Base-by-base conservation (phyloP, 2,329 filamentous ascomycete genomes). In the Fusarium hostae region DNA sequence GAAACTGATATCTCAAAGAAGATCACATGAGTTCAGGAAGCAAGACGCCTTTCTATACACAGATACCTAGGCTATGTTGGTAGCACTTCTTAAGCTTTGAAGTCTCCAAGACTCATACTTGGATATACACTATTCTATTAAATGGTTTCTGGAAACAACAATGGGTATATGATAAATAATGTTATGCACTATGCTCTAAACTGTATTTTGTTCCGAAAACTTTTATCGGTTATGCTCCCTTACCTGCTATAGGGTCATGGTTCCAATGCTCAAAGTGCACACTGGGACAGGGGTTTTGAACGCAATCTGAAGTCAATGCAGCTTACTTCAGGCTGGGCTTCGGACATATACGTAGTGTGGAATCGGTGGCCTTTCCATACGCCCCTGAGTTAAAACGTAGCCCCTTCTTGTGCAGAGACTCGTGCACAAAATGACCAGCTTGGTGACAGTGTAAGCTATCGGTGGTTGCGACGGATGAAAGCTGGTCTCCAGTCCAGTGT, bases 161-260 rank as follows among this genome's bases (percentile, higher is more conserved):
- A 37, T 43, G 64, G 57, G 37, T 62, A 67, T 68, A 56, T 37
- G 41, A 15, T 34, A 63, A 68, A 44, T 13, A 41, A 63, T 26
- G 56, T 11, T 40, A 39, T 51, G 30, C 44, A 59, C 39, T 34
- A 43, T 41, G 35, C 32, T 10, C 39, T 22, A 35, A 30, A 10
- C 40, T 34, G 16, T 12, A 45, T 22, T 5, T 15, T 10, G 12
- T 47, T 18, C 9, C 18, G 20, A 39, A 32, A 15, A 51, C 20
- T 26, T n/a, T 22, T 28, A 45, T 20, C 30, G 5, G 26, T 22
- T 22, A 24, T 18, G n/a, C n/a, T 34, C 16, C 47, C 16, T 28
- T 32, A 15, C 7, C 20, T 35, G 30, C 9, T 30, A 41, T 22
- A 28, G 18, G 28, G 11, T 34, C 30, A 18, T 47, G 18, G 1